These are phyloP conservation scores for Pyrenochaeta sp. DNA, from an alignment of 2,329 filamentous ascomycete genomes.

Conservation along the genomic window DNA sequence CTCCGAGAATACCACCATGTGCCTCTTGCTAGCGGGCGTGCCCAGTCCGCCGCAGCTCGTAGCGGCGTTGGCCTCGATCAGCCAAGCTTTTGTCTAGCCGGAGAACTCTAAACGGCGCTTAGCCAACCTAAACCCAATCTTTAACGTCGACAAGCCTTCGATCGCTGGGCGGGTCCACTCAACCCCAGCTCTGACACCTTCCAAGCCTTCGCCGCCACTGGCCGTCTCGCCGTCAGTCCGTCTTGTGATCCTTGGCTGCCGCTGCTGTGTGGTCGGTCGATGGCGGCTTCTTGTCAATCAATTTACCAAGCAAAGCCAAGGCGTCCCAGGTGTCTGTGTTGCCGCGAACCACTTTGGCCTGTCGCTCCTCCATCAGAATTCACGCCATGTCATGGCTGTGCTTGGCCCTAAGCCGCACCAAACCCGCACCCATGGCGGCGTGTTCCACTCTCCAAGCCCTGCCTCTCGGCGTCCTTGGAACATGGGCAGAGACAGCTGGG, in stretches of 20 bases:
- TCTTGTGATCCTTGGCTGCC: constrained; percentile 37
- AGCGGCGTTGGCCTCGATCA: constrained; percentile 28
- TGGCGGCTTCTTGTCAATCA: constrained; percentile 3
- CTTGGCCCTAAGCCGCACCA: constrained; percentile 32
- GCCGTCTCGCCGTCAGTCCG: constrained; percentile 29
- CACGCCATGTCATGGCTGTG: constrained; percentile 33
- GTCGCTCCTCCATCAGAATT: constrained; percentile 15
- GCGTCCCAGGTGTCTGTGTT: constrained; percentile 22
- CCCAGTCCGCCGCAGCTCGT: constrained; percentile 29
- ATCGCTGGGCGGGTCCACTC: constrained; percentile 36
- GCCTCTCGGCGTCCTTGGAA: constrained; percentile 27
- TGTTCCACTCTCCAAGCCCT: constrained; percentile 10
- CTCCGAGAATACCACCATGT: neutral
- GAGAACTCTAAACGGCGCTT: constrained; percentile 35
- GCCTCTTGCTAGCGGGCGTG: constrained; percentile 1
- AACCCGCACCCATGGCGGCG: constrained; percentile 17
- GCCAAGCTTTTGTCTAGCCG: constrained; percentile 37
- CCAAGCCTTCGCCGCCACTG: constrained; percentile 27
- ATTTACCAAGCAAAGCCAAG: constrained; percentile 31
- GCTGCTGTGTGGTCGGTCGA: constrained; percentile 4
- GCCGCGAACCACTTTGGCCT: constrained; percentile 11
- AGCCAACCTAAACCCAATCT: constrained; percentile 45
- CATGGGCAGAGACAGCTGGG: constrained; percentile 20
- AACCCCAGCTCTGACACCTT: constrained; percentile 33
- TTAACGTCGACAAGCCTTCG: constrained; percentile 47